Evolutionary conservation across 441 rosid species (phyloP).

Genomic region (Pelargonium citronellum): DNA sequence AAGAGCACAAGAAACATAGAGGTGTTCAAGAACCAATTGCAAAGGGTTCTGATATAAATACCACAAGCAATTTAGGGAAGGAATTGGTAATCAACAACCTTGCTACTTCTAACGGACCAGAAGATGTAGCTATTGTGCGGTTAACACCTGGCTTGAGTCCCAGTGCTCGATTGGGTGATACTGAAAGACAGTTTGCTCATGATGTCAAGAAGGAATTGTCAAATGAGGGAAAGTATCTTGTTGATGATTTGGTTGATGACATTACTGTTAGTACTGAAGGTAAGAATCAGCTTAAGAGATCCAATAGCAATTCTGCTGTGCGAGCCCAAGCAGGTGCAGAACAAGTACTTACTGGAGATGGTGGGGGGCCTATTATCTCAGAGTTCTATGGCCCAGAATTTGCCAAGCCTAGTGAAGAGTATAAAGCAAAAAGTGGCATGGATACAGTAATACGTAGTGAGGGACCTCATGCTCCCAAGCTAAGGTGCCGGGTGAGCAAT

Average conservation of each 20-base stretch:
- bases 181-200: slow-evolving; percentile 20
- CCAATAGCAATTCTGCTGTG: slow-evolving; percentile 75
- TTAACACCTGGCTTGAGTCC: slow-evolving; percentile 32
- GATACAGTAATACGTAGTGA: slow-evolving; percentile 38
- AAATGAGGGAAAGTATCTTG: slow-evolving; percentile 26
- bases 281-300: slow-evolving; percentile 65
- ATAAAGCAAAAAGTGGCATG: slow-evolving; percentile 30
- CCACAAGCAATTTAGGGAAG: slow-evolving; percentile 2
- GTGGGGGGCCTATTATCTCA: slow-evolving; percentile 50
- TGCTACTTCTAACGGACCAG: slow-evolving; percentile 25
- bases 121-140: slow-evolving; percentile 30
- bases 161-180: slow-evolving; percentile 33
- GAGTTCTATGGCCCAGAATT: slow-evolving; percentile 67
- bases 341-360: slow-evolving; percentile 45
- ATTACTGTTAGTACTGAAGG: slow-evolving; percentile 33
- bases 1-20: slow-evolving; percentile 53
- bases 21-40: slow-evolving; percentile 28
- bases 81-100: slow-evolving; percentile 5
- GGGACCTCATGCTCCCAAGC: slow-evolving; percentile 45
- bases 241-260: slow-evolving; percentile 25
- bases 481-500: slow-evolving; percentile 73
- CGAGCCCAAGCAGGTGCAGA: slow-evolving; percentile 40
- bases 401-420: slow-evolving; percentile 36
- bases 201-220: slow-evolving; percentile 29
- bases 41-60: slow-evolving; percentile 18